Evolutionary conservation across 164 flowering plant species (phyloP).

Genomic region (Chloranthus sessilifolius): DNA sequence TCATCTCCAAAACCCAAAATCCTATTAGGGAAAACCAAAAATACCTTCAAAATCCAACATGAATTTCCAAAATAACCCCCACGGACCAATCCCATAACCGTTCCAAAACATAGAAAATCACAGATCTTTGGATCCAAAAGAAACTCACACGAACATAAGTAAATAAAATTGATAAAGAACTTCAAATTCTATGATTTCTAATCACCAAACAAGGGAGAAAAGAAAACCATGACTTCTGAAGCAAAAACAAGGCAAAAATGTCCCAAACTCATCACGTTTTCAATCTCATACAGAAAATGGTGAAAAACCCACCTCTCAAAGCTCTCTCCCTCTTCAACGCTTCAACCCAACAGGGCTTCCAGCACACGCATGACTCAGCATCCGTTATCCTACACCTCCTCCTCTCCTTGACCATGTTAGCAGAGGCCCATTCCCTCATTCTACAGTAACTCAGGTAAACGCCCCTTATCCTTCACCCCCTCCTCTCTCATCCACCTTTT

Average conservation of each 20-base stretch:
- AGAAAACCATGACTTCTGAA: too few relatives aligned
- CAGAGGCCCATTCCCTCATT: slow-evolving; percentile 42
- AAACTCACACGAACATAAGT: slow-evolving; percentile 12
- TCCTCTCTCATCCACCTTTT: slow-evolving; percentile 33
- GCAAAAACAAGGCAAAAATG: too few relatives aligned
- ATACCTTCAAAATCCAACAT: background rate
- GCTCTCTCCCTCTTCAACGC: slow-evolving; percentile 50
- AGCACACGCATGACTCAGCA: slow-evolving; percentile 35
- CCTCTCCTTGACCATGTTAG: slow-evolving; percentile 28
- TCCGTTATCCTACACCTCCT: slow-evolving; percentile 36
- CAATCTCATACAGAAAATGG: slow-evolving; percentile 33
- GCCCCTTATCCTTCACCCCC: slow-evolving; percentile 25
- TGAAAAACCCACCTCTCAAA: slow-evolving; percentile 55
- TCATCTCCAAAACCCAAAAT: slow-evolving; percentile 27
- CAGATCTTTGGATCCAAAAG: slow-evolving; percentile 35
- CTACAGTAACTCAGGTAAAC: slow-evolving; percentile 30
- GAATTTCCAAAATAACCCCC: slow-evolving; percentile 7
- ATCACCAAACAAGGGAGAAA: slow-evolving; percentile 2
- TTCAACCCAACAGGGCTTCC: slow-evolving; percentile 25
- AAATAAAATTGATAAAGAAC: slow-evolving; percentile 4
- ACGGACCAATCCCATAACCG: slow-evolving; percentile 6
- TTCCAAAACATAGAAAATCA: slow-evolving; percentile 13
- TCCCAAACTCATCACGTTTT: slow-evolving; percentile 11
- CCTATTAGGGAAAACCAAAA: slow-evolving; percentile 16
- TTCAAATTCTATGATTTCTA: slow-evolving; percentile 15